These are phyloP conservation scores for Fusarium sp. DNA, from an alignment of 2,329 filamentous ascomycete species.

Conservation along the genomic window DNA sequence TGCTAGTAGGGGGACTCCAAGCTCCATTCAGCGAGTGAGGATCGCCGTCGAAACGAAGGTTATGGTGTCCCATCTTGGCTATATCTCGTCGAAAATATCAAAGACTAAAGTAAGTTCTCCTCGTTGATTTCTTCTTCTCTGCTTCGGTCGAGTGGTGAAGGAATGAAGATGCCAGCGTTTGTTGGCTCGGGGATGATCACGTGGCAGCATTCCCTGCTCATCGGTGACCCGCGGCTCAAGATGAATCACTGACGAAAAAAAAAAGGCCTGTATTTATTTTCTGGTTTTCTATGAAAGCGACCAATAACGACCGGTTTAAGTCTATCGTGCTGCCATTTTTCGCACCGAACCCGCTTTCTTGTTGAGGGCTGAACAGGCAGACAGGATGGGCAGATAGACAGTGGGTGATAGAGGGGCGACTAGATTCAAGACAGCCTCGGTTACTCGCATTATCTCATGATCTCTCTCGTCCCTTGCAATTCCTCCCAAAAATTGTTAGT, in stretches of 20 bases:
- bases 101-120: background rate
- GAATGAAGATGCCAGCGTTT: background rate
- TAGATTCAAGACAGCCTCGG: constrained; percentile 15
- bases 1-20: constrained; percentile 53
- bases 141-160: background rate
- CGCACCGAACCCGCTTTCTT: constrained; percentile 2
- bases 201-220: constrained; percentile 2
- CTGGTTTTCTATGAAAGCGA: background rate
- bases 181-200: constrained; percentile 31
- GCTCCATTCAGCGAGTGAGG: constrained; percentile 45
- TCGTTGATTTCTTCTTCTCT: background rate
- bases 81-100: background rate
- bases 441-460: constrained; percentile 17
- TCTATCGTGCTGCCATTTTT: constrained; percentile 3
- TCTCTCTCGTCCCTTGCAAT: background rate
- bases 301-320: background rate
- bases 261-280: background rate
- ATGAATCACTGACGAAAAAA: background rate
- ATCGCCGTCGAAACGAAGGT: constrained; percentile 49
- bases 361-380: background rate
- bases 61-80: constrained; percentile 45
- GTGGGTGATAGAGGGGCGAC: background rate
- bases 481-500: background rate
- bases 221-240: background rate
- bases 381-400: background rate